phyloP scores from a whole-genome alignment of 139 green algal genomes.

The Volvox africanus region DNA sequence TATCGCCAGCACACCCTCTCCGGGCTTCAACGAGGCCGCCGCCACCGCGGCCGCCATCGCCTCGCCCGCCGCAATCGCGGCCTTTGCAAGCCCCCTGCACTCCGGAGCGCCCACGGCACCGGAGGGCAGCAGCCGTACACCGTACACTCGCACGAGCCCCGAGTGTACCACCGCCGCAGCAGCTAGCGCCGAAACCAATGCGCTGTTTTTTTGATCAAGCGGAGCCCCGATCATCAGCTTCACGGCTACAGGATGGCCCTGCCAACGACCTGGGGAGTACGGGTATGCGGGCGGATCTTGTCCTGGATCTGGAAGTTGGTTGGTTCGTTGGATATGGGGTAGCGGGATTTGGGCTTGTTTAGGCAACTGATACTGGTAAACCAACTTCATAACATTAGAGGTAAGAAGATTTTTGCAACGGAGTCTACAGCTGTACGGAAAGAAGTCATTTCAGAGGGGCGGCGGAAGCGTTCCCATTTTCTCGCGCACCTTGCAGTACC shows the following conservation, averaged over 20 bases:
- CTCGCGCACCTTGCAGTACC: slow-evolving; percentile 3
- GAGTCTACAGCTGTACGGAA: too few species aligned
- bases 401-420: too few species aligned
- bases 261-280: slow-evolving; percentile 4
- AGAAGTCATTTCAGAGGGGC: too few species aligned
- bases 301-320: background rate
- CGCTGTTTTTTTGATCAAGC: background rate
- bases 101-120: background rate
- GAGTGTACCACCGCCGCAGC: background rate
- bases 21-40: background rate
- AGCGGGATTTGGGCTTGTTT: too few species aligned
- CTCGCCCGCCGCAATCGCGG: background rate
- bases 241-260: background rate
- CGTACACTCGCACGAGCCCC: background rate
- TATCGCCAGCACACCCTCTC: slow-evolving; percentile 37
- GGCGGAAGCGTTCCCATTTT: background rate
- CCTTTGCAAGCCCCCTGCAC: background rate
- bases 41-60: background rate
- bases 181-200: background rate
- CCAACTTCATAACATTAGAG: too few species aligned
- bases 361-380: too few species aligned
- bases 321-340: background rate
- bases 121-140: slow-evolving; percentile 23
- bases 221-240: slow-evolving; percentile 9
- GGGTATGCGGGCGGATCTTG: background rate